phyloP scores from a whole-genome alignment of 75 land plant species.

The Pseudotsuga menziesii region DNA sequence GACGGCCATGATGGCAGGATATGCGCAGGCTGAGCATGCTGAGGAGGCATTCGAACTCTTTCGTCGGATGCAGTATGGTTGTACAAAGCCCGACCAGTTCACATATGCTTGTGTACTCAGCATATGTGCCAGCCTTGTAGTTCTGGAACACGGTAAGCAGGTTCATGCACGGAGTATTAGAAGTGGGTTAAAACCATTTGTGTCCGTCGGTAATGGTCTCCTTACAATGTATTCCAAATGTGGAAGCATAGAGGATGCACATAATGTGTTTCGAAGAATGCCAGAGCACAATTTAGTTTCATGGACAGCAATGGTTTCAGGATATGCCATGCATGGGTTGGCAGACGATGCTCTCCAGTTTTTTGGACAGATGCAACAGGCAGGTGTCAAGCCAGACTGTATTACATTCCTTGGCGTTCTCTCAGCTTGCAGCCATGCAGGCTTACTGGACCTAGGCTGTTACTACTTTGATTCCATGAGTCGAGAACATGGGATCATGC shows the following conservation, averaged over 20 bases:
- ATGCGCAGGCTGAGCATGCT: constrained; percentile 40
- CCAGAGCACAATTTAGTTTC: constrained; percentile 32
- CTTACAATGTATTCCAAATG: constrained; percentile 63
- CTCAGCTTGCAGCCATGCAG: constrained; percentile 66
- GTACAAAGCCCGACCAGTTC: constrained; percentile 28
- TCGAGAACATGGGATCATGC: constrained; percentile 20
- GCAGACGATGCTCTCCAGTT: constrained; percentile 11
- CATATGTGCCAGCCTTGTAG: constrained; percentile 33
- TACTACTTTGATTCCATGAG: constrained; percentile 40
- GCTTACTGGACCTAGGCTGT: constrained; percentile 48
- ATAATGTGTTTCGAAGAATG: constrained; percentile 29
- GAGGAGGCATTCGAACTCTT: constrained; percentile 32
- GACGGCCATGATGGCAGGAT: constrained; percentile 61
- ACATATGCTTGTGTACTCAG: constrained; percentile 47
- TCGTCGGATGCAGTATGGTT: constrained; percentile 17
- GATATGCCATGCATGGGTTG: constrained; percentile 12
- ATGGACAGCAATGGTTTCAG: constrained; percentile 57
- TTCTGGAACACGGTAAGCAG: constrained; percentile 13
- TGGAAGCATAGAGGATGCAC: constrained; percentile 24
- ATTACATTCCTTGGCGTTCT: constrained; percentile 37
- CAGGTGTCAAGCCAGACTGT: constrained; percentile 16
- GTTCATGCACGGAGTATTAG: constrained; percentile 34
- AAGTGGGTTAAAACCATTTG: constrained; percentile 33
- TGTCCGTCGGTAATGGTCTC: constrained; percentile 31
- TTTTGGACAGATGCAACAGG: constrained; percentile 10